Percentiles rank a stretch among this genome's conserved stretches.
phyloP scores from a whole-genome alignment of 2,329 filamentous ascomycete species.

The Blastomyces gilchristii region DNA sequence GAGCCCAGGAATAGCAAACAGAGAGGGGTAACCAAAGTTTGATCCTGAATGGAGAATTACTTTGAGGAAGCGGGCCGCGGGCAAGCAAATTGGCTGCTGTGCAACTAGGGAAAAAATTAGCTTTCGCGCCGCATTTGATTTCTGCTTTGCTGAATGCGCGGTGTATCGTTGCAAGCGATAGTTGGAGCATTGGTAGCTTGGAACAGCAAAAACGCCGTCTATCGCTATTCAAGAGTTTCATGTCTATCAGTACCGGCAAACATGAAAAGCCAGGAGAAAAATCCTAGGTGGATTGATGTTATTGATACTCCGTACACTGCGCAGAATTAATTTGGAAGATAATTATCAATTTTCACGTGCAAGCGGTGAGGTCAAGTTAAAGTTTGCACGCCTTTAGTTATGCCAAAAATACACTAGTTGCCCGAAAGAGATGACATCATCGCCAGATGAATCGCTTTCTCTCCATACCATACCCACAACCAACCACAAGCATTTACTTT shows the following conservation, averaged over 20 bases:
- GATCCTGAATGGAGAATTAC: conserved; percentile 41
- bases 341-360: neutral
- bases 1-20: conserved; percentile 30
- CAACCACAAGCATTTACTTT: neutral
- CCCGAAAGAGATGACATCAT: neutral
- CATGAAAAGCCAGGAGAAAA: neutral
- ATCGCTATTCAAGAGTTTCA: neutral
- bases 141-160: neutral
- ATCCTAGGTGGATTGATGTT: too few species aligned
- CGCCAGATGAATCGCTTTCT: neutral
- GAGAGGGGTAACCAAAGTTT: conserved; percentile 36
- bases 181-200: neutral
- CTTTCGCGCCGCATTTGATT: neutral
- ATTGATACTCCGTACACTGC: too few species aligned
- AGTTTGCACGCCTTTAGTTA: neutral
- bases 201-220: neutral
- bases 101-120: neutral
- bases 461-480: too few species aligned
- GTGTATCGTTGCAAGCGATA: neutral
- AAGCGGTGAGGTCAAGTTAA: neutral
- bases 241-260: neutral
- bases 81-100: conserved; percentile 27
- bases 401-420: too few species aligned
- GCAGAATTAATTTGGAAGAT: too few species aligned
- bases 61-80: conserved; percentile 44